Evolutionary conservation across 1,284 basidiomycete genomes (phyloP), one percentile per base, ranked within the genome.

Genomic region (Vanrija sp.): DNA sequence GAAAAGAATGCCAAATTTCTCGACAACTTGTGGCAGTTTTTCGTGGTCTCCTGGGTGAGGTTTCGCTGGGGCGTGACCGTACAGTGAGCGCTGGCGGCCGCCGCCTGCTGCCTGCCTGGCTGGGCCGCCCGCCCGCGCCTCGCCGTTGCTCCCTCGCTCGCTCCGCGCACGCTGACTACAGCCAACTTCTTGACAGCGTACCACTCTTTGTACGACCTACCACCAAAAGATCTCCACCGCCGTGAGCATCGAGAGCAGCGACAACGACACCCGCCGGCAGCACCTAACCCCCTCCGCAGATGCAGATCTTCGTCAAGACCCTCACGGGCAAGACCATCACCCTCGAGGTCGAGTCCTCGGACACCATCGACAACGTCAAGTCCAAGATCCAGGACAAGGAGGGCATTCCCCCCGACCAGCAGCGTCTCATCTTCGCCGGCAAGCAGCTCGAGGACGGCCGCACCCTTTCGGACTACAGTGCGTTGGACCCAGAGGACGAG

Each of bases 391-490:
- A 81, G 74, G 80, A 81, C 76, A 81, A 81, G 78, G 80, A 81
- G 73, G 80, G 88, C 65, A 93, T 92, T 65, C 91, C 91, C 61
- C 91, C 91, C 63, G 91, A 93, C 80, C 91, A 94, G 78, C 91
- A 94, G 76, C 89, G 91, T 71, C 83, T 93, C 65, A 95, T 95
- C 80, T 95, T 94, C 68, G 91, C 89, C 64, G 90, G 91, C 66
- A 95, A 94, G 84, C 91, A 95, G 79, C 87, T 97, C 66, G 93
- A 96, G 80, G 93, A 97, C 78, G 93, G 93, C 60, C 88, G 92
- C 71, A 96, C 92, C 43, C 83, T 96, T 57, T 87, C 83, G 69
- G 93, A 96, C 81, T 96, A 96, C 83, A 95, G 73, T 75, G 68
- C 58, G 73, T 73, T 43, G 34, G 34, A 34, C 12, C 12, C 12